Base-by-base conservation (phyloP, 2,329 filamentous ascomycete species). In the Botryotinia globosa region DNA sequence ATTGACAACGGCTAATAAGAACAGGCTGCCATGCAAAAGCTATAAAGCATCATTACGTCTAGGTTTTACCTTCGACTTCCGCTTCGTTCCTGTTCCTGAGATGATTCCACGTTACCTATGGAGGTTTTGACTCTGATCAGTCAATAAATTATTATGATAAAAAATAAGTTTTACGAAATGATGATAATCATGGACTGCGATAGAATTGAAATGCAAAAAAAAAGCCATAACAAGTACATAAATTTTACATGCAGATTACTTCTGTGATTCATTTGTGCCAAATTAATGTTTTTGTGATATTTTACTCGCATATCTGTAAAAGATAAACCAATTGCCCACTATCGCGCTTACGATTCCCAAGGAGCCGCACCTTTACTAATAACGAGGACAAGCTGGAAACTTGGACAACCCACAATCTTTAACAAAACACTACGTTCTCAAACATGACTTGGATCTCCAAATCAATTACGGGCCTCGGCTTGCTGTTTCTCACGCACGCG, bases 401-500 rank as follows among this genome's bases (percentile, higher is more conserved):
- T 51, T 71, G 8, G 7, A 54, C 34, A 70, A 63, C 58, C 58
- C 44, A 62, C 58, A 39, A 70, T 22, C 22, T 20, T 29, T 29
- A 67, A 39, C 7, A 64, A 48, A 63, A 51, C 58, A 71, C 34
- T 51, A 20, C 45, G 51, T 62, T 32, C 32, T n/a, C 25, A 4
- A 42, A 74, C 69, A 95, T 96, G 93, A 88, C 90, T 72, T 88
- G 91, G 85, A 82, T 92, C 75, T 91, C 93, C 34, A 90, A 89
- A 75, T 82, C 89, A 5, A 86, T 94, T 74, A 94, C 93, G 74
- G 82, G 89, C 73, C 83, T 94, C 74, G 95, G 95, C 76, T 85
- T 95, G 20, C 77, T 97, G 72, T 87, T 98, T 76, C 87, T 98
- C 29, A 89, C 90, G 63, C 95, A 98, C 83, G 93, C 94, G 95